A percentile compares a stretch with the other conserved stretches of the same genome.
phyloP scores from a whole-genome alignment of 148 eudicot genomes.

The Camellia lanceoleosa region DNA sequence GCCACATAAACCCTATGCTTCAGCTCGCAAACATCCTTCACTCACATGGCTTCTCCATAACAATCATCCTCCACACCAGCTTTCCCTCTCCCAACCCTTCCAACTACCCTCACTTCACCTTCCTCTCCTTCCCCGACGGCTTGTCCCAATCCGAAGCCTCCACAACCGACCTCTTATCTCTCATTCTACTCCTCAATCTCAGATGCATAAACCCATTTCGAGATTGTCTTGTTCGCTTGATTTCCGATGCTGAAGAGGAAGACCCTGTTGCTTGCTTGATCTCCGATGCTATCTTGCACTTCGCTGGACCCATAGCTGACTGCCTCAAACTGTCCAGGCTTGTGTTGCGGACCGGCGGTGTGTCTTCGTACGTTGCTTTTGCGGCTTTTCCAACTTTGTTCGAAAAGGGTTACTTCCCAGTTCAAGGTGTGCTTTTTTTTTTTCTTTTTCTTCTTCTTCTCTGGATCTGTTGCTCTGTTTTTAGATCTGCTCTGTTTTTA shows the following conservation, averaged over 20 bases:
- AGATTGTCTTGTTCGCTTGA: conserved; percentile 27
- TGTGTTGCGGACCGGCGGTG: conserved; percentile 22
- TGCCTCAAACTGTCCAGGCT: conserved; percentile 39
- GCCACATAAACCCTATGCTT: conserved; percentile 32
- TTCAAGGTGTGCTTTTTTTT: too few relatives aligned
- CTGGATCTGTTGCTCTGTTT: too few relatives aligned
- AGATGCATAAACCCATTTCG: conserved; percentile 32
- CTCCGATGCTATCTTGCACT: conserved; percentile 42
- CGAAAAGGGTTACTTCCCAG: too few relatives aligned
- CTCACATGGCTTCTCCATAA: conserved; percentile 19
- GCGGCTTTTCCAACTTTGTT: too few relatives aligned
- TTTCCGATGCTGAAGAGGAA: background rate
- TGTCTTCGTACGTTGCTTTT: too few relatives aligned
- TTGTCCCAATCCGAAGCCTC: conserved; percentile 24
- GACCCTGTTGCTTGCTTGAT: conserved; percentile 46
- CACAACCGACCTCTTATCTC: conserved; percentile 15
- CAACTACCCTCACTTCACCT: conserved; percentile 26
- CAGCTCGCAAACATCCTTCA: conserved; percentile 29
- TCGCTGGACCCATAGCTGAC: conserved; percentile 35
- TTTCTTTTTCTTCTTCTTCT: too few relatives aligned
- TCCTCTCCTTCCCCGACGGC: conserved; percentile 37
- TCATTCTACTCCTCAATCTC: conserved; percentile 29
- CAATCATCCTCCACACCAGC: too few relatives aligned
- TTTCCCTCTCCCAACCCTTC: conserved; percentile 22
- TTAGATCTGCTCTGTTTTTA: too few relatives aligned